Base-by-base conservation (phyloP, 345 rosid genomes). In the Anacardium occidentale region DNA sequence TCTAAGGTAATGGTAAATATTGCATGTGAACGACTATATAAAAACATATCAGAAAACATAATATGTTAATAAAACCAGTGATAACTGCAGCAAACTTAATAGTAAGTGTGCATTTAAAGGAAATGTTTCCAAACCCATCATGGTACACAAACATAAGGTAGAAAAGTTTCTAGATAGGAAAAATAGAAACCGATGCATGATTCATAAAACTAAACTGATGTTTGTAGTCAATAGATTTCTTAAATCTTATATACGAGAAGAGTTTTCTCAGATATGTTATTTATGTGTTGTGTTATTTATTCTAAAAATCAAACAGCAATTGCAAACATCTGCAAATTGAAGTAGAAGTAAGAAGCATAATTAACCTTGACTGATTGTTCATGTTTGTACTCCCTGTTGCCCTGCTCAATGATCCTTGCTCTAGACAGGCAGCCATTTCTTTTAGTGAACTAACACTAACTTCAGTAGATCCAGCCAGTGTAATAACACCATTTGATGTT, bases 341-440 rank as follows among this genome's bases (percentile, higher is more conserved):
- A 29, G 45, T 37, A 37, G 42, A 37, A 37, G 42, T 37, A 7
- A 37, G 9, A 37, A 5, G 42, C 9, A 7, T 37, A 37, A 37
- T 37, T 76, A 71, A 94, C 99, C 99, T 95, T 25, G 99, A 95
- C 74, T 90, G 96, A 74, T 90, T 92, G 82, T 95, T 95, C 99
- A 93, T 95, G 83, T 95, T 95, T 74, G 99, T 95, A 75, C 99
- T 91, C 42, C 97, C 99, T 1, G 99, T 95, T 76, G 99, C 99
- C 74, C 99, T 85, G 82, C 94, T 88, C 70, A 88, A 51, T 4
- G 99, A 95, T 26, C 99, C 99, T 78, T 95, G 99, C 69, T 91
- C 99, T 26, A 95, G 88, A 76, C 93, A 95, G 78, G 94, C 86
- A 51, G 94, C 84, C 99, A 95, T 95, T 85, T 91, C 99, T 77